These are phyloP conservation scores for Yamadazyma atmosphaerica DNA, from an alignment of 1,139 yeast species.

Conservation along the genomic window DNA sequence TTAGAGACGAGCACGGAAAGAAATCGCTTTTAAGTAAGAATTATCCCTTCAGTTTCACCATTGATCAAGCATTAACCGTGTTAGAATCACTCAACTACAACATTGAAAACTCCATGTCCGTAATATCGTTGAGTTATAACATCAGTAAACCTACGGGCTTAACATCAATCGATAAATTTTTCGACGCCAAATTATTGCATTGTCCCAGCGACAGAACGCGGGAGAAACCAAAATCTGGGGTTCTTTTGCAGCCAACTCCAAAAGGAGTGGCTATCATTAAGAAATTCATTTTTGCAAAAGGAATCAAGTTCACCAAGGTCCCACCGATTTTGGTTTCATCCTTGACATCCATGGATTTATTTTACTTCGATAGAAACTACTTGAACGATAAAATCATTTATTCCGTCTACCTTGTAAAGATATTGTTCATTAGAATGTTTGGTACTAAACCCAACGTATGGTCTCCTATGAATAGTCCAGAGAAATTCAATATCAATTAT, in stretches of 20 bases:
- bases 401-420: conserved; percentile 63
- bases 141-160: conserved; percentile 55
- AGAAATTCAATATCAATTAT: conserved; percentile 12
- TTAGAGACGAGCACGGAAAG: conserved; percentile 22
- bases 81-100: conserved; percentile 53
- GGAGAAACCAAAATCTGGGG: conserved; percentile 34
- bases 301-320: conserved; percentile 37
- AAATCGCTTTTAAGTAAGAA: conserved; percentile 18
- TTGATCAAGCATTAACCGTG: conserved; percentile 49
- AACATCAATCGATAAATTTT: conserved; percentile 54
- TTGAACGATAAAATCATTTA: conserved; percentile 61
- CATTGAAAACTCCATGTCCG: conserved; percentile 49
- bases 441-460: conserved; percentile 73
- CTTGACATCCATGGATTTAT: conserved; percentile 72
- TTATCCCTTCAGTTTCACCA: conserved; percentile 55
- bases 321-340: conserved; percentile 47
- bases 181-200: conserved; percentile 69
- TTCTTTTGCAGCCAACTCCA: conserved; percentile 80
- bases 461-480: conserved; percentile 50
- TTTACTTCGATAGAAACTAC: conserved; percentile 66
- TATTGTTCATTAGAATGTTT: conserved; percentile 63
- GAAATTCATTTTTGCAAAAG: conserved; percentile 58
- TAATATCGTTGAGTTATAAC: conserved; percentile 60
- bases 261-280: conserved; percentile 79
- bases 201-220: conserved; percentile 75